Percentiles rank a stretch among this genome's conserved stretches.
These are phyloP conservation scores for Dittrichia graveolens DNA, from an alignment of 129 eudicot species.

Conservation along the genomic window DNA sequence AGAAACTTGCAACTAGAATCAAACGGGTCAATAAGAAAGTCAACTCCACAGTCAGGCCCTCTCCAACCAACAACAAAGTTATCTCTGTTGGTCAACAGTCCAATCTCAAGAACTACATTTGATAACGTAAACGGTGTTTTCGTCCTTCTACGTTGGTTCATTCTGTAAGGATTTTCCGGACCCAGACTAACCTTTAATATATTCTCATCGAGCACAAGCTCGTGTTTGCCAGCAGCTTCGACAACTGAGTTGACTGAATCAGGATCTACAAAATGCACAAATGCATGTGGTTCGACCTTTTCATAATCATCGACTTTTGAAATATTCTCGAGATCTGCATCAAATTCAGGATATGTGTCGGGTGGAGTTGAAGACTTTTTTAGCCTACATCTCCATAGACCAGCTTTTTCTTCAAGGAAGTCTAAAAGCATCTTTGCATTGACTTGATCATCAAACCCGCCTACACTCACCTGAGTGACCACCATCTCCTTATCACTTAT, in stretches of 20 bases:
- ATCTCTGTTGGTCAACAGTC: constrained; percentile 2
- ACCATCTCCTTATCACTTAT: constrained; percentile 12
- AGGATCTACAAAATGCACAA: constrained; percentile 15
- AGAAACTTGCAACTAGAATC: constrained; percentile 16
- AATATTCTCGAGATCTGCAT: constrained; percentile 1
- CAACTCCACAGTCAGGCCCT: constrained; percentile 15
- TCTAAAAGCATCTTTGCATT: constrained; percentile 1
- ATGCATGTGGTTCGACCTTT: constrained; percentile 14
- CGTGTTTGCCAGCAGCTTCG: constrained; percentile 2
- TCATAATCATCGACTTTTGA: background rate
- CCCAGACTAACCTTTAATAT: constrained; percentile 16
- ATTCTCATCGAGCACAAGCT: background rate
- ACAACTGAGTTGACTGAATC: constrained; percentile 1
- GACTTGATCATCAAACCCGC: constrained; percentile 6
- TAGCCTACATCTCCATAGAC: constrained; percentile 15
- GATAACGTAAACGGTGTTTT: constrained; percentile 9
- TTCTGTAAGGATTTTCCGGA: constrained; percentile 19
- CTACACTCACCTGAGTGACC: constrained; percentile 9
- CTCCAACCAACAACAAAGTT: constrained; percentile 19
- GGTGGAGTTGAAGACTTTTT: constrained; percentile 15
- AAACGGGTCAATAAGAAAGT: constrained; percentile 22
- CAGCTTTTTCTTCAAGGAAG: background rate
- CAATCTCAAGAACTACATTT: constrained; percentile 15
- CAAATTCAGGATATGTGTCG: background rate
- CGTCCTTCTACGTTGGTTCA: constrained; percentile 15